A percentile compares a stretch with the other conserved stretches of the same genome.
Evolutionary conservation across 2,329 filamentous ascomycete genomes (phyloP).

Genomic region (Penicillium crustosum): DNA sequence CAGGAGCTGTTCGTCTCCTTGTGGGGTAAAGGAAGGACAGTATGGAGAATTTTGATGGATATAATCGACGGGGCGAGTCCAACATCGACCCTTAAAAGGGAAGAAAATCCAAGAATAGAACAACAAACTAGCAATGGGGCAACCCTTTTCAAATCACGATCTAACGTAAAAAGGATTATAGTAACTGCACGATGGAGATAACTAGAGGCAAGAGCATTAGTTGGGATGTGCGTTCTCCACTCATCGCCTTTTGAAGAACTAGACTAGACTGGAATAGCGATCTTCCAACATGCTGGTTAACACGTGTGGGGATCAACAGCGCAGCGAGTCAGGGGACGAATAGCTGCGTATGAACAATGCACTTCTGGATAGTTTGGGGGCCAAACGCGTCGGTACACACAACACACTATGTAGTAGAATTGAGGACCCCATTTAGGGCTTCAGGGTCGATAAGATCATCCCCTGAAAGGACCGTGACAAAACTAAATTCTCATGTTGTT

Average conservation of each 20-base stretch:
- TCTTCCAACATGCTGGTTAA: background rate
- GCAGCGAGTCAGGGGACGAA: background rate
- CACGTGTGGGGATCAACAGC: constrained; percentile 1
- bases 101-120: background rate
- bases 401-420: background rate
- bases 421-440: background rate
- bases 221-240: background rate
- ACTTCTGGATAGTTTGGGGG: constrained; percentile 1
- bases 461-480: background rate
- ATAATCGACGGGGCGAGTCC: background rate
- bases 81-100: background rate
- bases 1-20: background rate
- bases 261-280: background rate
- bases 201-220: background rate
- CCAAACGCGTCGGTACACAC: background rate
- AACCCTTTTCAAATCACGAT: background rate
- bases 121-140: background rate
- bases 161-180: background rate
- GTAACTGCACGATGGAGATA: background rate
- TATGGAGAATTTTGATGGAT: background rate
- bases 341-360: background rate
- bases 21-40: background rate
- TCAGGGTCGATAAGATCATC: background rate
- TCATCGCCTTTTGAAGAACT: constrained; percentile 2
- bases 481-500: background rate